Evolutionary conservation across 2,329 filamentous ascomycete species (phyloP).

Genomic region (Fusarium pseudograminearum): DNA sequence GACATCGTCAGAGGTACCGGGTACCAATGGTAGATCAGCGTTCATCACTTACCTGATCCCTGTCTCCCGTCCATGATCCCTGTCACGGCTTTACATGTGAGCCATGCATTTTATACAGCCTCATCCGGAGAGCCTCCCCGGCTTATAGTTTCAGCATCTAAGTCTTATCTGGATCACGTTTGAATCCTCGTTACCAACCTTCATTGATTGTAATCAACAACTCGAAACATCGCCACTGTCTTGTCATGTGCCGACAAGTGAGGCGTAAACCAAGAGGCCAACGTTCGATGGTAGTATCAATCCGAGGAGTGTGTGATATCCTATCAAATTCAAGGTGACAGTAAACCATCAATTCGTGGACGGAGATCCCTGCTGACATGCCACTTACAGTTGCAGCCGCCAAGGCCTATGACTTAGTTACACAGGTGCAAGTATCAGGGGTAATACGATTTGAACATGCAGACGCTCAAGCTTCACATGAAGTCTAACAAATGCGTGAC

Average conservation of each 20-base stretch:
- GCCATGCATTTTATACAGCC: slow-evolving; percentile 25
- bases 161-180: not conserved
- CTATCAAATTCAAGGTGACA: not conserved
- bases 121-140: slow-evolving; percentile 6
- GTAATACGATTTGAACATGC: slow-evolving; percentile 15
- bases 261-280: slow-evolving; percentile 6
- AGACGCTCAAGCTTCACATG: not conserved
- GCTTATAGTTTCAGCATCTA: not conserved
- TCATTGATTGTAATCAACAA: not conserved
- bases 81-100: slow-evolving; percentile 11
- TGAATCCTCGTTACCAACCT: not conserved
- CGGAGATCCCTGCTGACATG: not conserved
- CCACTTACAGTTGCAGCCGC: slow-evolving; percentile 1
- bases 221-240: not conserved
- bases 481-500: not conserved
- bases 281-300: not conserved
- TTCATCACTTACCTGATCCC: slow-evolving; percentile 2
- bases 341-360: not conserved
- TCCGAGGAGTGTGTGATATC: not conserved
- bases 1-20: slow-evolving; percentile 1
- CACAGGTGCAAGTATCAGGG: slow-evolving; percentile 27
- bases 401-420: not conserved
- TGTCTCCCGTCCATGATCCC: slow-evolving; percentile 18
- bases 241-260: slow-evolving; percentile 14
- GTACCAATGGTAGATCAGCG: slow-evolving; percentile 1